phyloP scores from a whole-genome alignment of 129 eudicot species.

The Kitagawia praeruptora region DNA sequence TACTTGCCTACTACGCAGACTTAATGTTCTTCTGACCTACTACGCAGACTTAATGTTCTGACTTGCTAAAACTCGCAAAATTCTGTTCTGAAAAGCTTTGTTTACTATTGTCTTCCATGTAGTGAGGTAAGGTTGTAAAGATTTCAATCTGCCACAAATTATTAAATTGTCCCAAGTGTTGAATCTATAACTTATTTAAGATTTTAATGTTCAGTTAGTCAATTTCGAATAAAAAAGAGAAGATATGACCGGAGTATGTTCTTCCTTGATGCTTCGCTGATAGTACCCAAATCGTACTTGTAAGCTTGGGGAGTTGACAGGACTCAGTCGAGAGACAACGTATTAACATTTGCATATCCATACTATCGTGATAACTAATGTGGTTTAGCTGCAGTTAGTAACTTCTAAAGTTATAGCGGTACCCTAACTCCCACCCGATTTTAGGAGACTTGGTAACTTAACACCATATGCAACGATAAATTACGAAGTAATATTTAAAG shows the following conservation, averaged over 20 bases:
- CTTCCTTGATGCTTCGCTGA: neutral
- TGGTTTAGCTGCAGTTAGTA: no score
- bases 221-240: no score
- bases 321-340: no score
- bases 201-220: neutral
- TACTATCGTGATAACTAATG: no score
- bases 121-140: neutral
- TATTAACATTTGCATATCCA: no score
- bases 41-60: neutral
- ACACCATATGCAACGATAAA: neutral
- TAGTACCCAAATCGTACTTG: no score
- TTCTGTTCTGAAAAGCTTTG: neutral
- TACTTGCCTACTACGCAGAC: no score
- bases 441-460: neutral
- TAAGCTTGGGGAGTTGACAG: no score
- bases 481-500: no score
- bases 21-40: neutral
- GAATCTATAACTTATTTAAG: neutral
- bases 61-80: neutral
- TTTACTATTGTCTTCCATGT: neutral
- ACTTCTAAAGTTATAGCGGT: no score
- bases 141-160: neutral
- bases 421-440: neutral
- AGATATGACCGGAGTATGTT: neutral
- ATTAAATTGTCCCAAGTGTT: neutral